phyloP scores from a whole-genome alignment of 2,329 filamentous ascomycete species.

The Xylariaceae sp. region DNA sequence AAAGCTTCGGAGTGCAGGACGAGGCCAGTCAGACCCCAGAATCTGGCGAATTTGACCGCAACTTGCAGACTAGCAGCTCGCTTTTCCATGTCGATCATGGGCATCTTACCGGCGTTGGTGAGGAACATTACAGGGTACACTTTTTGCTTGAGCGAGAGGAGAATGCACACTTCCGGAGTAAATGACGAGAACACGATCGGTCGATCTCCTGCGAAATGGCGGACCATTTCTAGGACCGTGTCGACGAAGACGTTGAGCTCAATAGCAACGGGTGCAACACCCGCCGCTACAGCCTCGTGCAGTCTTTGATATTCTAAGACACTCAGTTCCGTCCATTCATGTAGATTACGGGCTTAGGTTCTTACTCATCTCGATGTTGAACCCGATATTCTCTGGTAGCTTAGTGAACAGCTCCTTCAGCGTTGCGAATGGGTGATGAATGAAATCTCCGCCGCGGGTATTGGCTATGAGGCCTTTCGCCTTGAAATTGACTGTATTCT shows the following conservation, averaged over 20 bases:
- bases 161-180: constrained; percentile 34
- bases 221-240: constrained; percentile 30
- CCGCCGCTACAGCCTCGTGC: constrained; percentile 33
- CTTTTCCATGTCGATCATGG: constrained; percentile 29
- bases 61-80: constrained; percentile 34
- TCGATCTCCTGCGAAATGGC: constrained; percentile 20
- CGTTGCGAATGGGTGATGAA: constrained; percentile 36
- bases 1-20: constrained; percentile 35
- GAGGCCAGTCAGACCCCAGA: constrained; percentile 35
- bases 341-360: constrained; percentile 1
- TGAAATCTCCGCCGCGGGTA: constrained; percentile 30
- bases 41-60: constrained; percentile 35
- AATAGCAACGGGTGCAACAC: constrained; percentile 32
- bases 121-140: constrained; percentile 33
- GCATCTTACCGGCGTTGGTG: constrained; percentile 29
- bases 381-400: constrained; percentile 33
- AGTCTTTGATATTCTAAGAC: constrained; percentile 37
- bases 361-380: constrained; percentile 40
- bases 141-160: constrained; percentile 30
- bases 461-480: constrained; percentile 38
- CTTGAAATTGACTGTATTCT: constrained; percentile 37
- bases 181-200: constrained; percentile 35
- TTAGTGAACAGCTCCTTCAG: constrained; percentile 34
- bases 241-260: constrained; percentile 39
- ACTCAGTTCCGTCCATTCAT: not conserved